Conservation (phyloP, 1,284 basidiomycete genomes). For the Peniophora sp. region DNA sequence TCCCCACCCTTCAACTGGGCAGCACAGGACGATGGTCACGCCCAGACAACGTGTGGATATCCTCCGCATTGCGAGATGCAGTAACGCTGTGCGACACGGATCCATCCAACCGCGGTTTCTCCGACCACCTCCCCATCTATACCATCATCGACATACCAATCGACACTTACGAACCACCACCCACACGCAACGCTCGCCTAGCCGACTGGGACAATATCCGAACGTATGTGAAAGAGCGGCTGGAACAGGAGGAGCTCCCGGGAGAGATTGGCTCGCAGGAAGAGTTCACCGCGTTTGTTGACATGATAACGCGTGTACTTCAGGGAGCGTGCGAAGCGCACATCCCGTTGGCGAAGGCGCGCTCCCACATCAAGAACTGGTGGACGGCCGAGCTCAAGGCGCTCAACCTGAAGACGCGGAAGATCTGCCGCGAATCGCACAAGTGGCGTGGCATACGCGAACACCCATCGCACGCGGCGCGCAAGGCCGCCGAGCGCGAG, state of each 20-base stretch:
- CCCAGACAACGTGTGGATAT: conserved; percentile 27
- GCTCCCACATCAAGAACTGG: conserved; percentile 19
- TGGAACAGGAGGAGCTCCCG: background rate
- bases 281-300: conserved; percentile 9
- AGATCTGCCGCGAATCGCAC: conserved; percentile 7
- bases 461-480: conserved; percentile 7
- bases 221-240: conserved; percentile 2
- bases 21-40: conserved; percentile 19
- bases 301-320: conserved; percentile 5
- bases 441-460: conserved; percentile 8
- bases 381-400: conserved; percentile 18
- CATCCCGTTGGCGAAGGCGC: conserved; percentile 11
- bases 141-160: conserved; percentile 9
- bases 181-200: conserved; percentile 26
- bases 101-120: conserved; percentile 9
- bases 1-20: conserved; percentile 20
- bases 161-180: conserved; percentile 25
- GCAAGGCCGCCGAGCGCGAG: conserved; percentile 8
- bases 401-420: conserved; percentile 4
- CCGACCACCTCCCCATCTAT: conserved; percentile 22
- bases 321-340: conserved; percentile 12
- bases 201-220: conserved; percentile 18
- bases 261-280: no score
- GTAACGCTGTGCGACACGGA: conserved; percentile 14
- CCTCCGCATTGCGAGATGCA: conserved; percentile 6